Conservation (phyloP, 2,329 filamentous ascomycete genomes). For the Paecilomyces sp. region DNA sequence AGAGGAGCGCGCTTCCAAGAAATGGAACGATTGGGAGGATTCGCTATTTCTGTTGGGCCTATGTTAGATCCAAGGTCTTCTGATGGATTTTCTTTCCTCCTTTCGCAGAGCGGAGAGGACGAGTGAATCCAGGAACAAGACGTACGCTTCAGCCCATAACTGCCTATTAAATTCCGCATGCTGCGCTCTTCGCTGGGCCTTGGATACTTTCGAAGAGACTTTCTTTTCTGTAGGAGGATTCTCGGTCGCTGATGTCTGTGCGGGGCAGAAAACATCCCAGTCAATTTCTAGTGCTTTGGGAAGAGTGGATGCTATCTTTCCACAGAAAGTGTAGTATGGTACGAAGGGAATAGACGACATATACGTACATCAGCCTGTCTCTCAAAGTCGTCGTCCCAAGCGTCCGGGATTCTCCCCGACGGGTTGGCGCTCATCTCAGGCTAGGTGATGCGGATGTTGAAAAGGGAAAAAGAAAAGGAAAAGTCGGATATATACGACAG, state of each 20-base stretch:
- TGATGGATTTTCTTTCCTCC: not conserved
- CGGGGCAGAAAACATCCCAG: not conserved
- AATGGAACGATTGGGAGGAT: constrained; percentile 66
- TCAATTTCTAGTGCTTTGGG: not conserved
- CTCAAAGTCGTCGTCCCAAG: constrained; percentile 94
- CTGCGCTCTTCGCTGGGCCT: constrained; percentile 68
- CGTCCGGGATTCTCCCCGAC: constrained; percentile 55
- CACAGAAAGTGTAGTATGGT: not conserved
- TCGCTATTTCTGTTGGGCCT: constrained; percentile 48
- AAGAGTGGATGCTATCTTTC: not conserved
- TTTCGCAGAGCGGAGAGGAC: not conserved
- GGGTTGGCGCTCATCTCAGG: constrained; percentile 39
- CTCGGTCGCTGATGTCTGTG: not conserved
- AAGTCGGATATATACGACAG: not conserved
- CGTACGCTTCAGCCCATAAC: constrained; percentile 82
- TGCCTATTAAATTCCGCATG: constrained; percentile 79
- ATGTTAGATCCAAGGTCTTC: not conserved
- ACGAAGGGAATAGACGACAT: constrained; percentile 1
- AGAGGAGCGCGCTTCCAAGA: constrained; percentile 56
- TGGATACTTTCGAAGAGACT: constrained; percentile 52
- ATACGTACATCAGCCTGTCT: constrained; percentile 60
- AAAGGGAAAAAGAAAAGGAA: not conserved
- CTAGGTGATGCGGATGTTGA: constrained; percentile 1
- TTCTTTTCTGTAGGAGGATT: constrained; percentile 35
- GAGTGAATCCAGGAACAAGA: not conserved